Base-by-base conservation (phyloP, 176 grass and related monocot species). In the Triticum monococcum region DNA sequence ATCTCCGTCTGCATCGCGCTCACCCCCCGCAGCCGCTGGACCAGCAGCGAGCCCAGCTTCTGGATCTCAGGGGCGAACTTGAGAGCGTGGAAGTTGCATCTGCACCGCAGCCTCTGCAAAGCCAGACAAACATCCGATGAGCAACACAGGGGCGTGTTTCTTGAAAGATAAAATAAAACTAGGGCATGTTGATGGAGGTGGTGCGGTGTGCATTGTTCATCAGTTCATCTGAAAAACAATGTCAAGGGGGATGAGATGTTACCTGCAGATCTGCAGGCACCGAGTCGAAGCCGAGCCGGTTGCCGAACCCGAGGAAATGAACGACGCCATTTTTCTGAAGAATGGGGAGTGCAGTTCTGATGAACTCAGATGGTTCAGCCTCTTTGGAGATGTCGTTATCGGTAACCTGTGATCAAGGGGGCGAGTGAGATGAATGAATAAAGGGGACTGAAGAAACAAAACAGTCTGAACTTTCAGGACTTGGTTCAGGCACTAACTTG, bases 251-350 rank as follows among this genome's bases (percentile, higher is more conserved):
- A 77, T 35, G 17, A 50, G 78, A 80, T 36, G 16, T 46, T 75
- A 98, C 96, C 93, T 98, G 96, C 16, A 98, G 90, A 87, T 94
- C 60, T 18, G 81, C 38, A 41, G 97, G 94, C 18, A 98, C 81
- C 12, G 97, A 91, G 75, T 98, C 97, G 87, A 98, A 98, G 64
- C 91, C 90, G 9, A 98, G 90, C 46, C 97, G 88, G 93, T 98
- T 98, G 57, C 97, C 94, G 68, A 98, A 96, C n/a, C 94, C 97
- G 80, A 96, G 79, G 81, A 98, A 98, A 90, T 98, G 97, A 50
- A 98, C 88, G 0, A 94, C 72, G 1, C 84, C 79, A 18, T 94
- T 94, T 86, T 84, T 87, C 83, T 40, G 75, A 5, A 98, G 92
- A 79, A 96, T 73, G 18, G 97, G 97, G 68, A 94, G 92, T 3